Percentiles rank a stretch among this genome's conserved stretches.
phyloP scores from a whole-genome alignment of 495 filamentous ascomycete species.

The Podospora tetraspora region DNA sequence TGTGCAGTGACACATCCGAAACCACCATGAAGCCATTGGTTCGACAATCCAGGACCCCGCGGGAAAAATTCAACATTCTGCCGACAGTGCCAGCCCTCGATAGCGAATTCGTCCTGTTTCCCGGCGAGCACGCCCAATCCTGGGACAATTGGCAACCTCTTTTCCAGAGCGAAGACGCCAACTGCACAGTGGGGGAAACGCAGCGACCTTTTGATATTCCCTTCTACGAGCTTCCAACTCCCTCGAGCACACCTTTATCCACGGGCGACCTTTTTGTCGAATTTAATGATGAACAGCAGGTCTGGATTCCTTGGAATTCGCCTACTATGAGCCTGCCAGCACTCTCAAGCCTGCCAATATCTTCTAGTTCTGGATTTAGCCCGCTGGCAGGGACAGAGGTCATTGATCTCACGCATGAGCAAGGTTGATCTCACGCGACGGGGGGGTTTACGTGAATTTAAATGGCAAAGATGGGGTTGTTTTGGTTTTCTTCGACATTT shows the following conservation, averaged over 20 bases:
- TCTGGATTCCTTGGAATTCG: background rate
- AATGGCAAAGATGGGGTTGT: background rate
- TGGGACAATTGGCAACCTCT: too few relatives aligned
- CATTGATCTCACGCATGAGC: background rate
- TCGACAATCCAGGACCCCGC: background rate
- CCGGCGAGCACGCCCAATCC: too few relatives aligned
- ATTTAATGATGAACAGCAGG: background rate
- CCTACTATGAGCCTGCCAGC: background rate
- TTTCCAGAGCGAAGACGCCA: too few relatives aligned
- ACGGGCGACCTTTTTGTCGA: background rate
- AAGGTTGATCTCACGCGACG: background rate
- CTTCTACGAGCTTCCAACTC: background rate
- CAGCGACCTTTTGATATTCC: background rate
- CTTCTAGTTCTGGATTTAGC: background rate
- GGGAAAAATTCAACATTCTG: too few relatives aligned
- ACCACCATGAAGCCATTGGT: background rate
- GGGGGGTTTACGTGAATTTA: background rate
- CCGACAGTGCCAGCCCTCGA: background rate
- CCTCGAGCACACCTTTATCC: background rate
- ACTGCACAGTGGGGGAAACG: background rate
- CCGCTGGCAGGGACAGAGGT: background rate
- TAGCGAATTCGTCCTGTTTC: background rate
- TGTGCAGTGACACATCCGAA: background rate
- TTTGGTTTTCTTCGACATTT: background rate
- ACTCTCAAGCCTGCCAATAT: background rate